phyloP scores from a whole-genome alignment of 2,329 filamentous ascomycete species.

The Fusarium pilosicola region DNA sequence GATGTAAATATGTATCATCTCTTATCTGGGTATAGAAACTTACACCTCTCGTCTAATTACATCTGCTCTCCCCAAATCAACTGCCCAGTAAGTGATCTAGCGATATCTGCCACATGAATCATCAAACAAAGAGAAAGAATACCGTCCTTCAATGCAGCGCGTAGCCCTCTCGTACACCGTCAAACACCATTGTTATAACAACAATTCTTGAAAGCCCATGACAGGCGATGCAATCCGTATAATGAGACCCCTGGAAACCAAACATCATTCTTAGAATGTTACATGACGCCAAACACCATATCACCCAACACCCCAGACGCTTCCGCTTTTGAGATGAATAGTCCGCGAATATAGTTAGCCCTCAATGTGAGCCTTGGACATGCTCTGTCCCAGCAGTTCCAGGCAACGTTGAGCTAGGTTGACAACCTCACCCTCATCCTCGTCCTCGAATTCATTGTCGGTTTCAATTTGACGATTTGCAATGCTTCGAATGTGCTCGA shows the following conservation, averaged over 20 bases:
- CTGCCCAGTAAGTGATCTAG: slow-evolving; percentile 30
- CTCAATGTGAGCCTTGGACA: slow-evolving; percentile 83
- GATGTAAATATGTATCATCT: slow-evolving; percentile 39
- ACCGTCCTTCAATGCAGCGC: slow-evolving; percentile 18
- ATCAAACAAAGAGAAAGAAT: slow-evolving; percentile 46
- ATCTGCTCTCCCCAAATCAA: slow-evolving; percentile 39
- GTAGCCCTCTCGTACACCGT: slow-evolving; percentile 18
- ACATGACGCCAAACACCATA: slow-evolving; percentile 48
- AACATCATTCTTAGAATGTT: slow-evolving; percentile 42
- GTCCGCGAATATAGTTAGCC: slow-evolving; percentile 59
- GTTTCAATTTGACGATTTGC: slow-evolving; percentile 89
- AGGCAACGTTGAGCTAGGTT: slow-evolving; percentile 89
- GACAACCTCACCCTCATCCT: slow-evolving; percentile 93
- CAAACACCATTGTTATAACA: slow-evolving; percentile 31
- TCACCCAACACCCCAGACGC: slow-evolving; percentile 33
- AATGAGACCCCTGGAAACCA: slow-evolving; percentile 36
- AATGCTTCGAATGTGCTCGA: slow-evolving; percentile 91
- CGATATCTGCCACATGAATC: slow-evolving; percentile 48
- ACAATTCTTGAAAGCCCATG: slow-evolving; percentile 28
- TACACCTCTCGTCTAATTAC: slow-evolving; percentile 50
- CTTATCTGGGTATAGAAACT: slow-evolving; percentile 46
- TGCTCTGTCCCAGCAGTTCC: slow-evolving; percentile 81
- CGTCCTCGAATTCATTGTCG: slow-evolving; percentile 86
- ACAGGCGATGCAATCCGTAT: slow-evolving; percentile 34
- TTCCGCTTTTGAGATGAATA: slow-evolving; percentile 44